Conservation (phyloP, 2,329 filamentous ascomycete species). For the Aspergillus nomiae region DNA sequence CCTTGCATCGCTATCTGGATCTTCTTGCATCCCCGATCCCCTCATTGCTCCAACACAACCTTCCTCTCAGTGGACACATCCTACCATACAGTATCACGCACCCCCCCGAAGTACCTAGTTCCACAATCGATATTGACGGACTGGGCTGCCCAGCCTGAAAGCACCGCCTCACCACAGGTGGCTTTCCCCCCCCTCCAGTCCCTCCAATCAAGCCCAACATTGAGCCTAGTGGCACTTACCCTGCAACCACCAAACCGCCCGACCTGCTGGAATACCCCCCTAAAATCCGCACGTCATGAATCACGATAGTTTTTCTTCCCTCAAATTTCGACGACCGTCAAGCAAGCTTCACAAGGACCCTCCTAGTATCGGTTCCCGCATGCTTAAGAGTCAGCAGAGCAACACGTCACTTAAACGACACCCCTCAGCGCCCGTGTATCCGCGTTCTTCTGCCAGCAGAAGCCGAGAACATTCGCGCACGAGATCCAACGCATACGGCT, state of each 20-base stretch:
- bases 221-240: conserved; percentile 15
- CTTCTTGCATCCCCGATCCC: conserved; percentile 21
- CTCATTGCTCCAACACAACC: conserved; percentile 13
- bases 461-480: conserved; percentile 47
- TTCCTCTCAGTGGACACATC: background rate
- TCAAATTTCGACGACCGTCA: conserved; percentile 44
- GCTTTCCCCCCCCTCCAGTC: conserved; percentile 20
- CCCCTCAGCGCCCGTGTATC: conserved; percentile 49
- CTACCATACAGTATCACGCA: conserved; percentile 21
- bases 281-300: conserved; percentile 37
- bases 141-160: conserved; percentile 19
- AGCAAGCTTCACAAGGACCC: conserved; percentile 50
- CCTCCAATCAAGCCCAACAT: conserved; percentile 25
- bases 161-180: conserved; percentile 28
- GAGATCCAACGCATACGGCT: conserved; percentile 49
- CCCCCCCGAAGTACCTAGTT: conserved; percentile 9
- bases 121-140: conserved; percentile 17
- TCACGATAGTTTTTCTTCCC: conserved; percentile 37
- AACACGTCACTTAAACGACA: conserved; percentile 48
- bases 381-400: conserved; percentile 47
- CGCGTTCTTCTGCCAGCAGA: conserved; percentile 42
- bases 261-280: conserved; percentile 29
- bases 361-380: conserved; percentile 43
- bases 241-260: conserved; percentile 19
- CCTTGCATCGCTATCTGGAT: conserved; percentile 26